Evolutionary conservation across 352 stramenopile genomes (phyloP).

Genomic region (Phytophthora quininea): DNA sequence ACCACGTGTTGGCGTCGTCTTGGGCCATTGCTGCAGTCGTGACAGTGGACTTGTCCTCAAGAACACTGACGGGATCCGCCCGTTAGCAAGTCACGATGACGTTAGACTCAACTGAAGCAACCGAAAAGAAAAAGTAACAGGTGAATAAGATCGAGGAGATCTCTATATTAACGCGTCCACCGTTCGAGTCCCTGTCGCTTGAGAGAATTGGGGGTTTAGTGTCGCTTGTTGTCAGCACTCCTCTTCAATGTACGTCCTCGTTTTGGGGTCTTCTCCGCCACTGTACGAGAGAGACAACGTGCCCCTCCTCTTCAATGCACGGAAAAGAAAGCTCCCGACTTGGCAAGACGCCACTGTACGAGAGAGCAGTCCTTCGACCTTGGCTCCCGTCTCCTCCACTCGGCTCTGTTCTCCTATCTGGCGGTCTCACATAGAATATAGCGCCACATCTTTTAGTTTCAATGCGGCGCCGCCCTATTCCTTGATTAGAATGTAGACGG

Average conservation of each 20-base stretch:
- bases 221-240: conserved; percentile 15
- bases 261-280: conserved; percentile 12
- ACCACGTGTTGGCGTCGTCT: conserved; percentile 33
- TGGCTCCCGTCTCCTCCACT: conserved; percentile 2
- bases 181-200: neutral
- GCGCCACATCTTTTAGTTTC: conserved; percentile 32
- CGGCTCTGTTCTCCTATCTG: neutral
- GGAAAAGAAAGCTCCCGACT: neutral
- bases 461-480: conserved; percentile 47
- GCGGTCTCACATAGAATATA: neutral
- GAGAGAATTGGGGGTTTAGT: neutral
- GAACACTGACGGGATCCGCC: neutral
- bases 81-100: conserved; percentile 8
- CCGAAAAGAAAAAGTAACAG: conserved; percentile 13
- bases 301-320: conserved; percentile 41
- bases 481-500: conserved; percentile 76
- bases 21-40: conserved; percentile 17
- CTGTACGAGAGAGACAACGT: conserved; percentile 32
- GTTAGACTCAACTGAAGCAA: conserved; percentile 13
- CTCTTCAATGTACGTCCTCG: conserved; percentile 35
- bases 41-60: neutral
- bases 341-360: conserved; percentile 20
- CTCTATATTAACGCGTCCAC: conserved; percentile 30
- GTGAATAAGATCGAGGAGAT: conserved; percentile 23
- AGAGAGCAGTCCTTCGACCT: conserved; percentile 15